A percentile compares a stretch with the other conserved stretches of the same genome.
These are phyloP conservation scores for Wickerhamomyces sp. DNA, from an alignment of 1,139 yeast genomes.

Conservation along the genomic window DNA sequence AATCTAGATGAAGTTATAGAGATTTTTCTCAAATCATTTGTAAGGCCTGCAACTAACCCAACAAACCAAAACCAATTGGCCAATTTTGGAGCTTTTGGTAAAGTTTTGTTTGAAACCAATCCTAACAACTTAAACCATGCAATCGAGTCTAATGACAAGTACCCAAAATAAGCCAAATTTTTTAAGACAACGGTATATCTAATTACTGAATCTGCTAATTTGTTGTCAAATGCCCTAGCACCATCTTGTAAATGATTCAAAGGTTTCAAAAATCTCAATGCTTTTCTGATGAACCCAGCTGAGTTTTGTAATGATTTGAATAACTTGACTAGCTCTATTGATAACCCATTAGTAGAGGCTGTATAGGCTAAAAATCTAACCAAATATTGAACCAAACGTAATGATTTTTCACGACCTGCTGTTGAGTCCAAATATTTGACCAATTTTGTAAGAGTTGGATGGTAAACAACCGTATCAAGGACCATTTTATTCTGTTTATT, in stretches of 20 bases:
- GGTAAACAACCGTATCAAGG: constrained; percentile 62
- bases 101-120: constrained; percentile 28
- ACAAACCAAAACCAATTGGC: constrained; percentile 72
- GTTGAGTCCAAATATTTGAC: constrained; percentile 63
- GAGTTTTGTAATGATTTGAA: constrained; percentile 52
- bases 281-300: constrained; percentile 71
- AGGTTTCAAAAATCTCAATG: constrained; percentile 82
- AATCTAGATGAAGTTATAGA: constrained; percentile 31
- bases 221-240: constrained; percentile 63
- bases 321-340: constrained; percentile 43
- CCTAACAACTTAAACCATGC: constrained; percentile 57
- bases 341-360: constrained; percentile 55
- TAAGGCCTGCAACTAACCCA: constrained; percentile 61
- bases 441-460: constrained; percentile 65
- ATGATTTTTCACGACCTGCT: constrained; percentile 74
- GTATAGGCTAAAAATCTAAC: constrained; percentile 67
- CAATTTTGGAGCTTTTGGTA: constrained; percentile 34
- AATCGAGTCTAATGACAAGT: constrained; percentile 69
- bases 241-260: constrained; percentile 69
- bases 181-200: constrained; percentile 56
- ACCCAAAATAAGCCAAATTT: constrained; percentile 71
- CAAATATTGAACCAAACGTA: constrained; percentile 78
- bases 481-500: constrained; percentile 39
- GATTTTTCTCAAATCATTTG: constrained; percentile 48
- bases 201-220: constrained; percentile 60